Conservation (phyloP, 805 yeast genomes). For the Yarrowia sp. region DNA sequence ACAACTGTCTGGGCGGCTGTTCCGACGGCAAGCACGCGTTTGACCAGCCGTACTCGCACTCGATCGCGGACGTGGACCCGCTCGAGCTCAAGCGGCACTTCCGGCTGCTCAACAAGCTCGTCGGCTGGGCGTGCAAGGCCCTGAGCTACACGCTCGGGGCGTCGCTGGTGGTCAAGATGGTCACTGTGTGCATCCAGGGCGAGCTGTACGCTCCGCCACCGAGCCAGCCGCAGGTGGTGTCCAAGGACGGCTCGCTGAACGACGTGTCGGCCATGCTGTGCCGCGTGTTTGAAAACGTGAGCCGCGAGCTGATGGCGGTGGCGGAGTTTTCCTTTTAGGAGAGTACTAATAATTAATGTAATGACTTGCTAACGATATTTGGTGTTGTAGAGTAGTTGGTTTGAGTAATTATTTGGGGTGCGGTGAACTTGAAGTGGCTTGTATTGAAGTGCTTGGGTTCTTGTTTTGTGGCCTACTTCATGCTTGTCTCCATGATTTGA, state of each 20-base stretch:
- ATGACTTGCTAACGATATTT: too few species aligned
- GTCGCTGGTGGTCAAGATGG: background rate
- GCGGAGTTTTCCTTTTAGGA: conserved; percentile 4
- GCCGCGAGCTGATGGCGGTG: conserved; percentile 6
- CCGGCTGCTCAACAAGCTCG: background rate
- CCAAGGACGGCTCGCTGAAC: background rate
- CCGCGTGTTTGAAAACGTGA: background rate
- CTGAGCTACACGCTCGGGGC: conserved; percentile 14
- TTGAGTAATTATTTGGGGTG: too few species aligned
- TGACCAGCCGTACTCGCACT: conserved; percentile 29
- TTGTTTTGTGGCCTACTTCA: too few species aligned
- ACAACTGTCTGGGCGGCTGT: background rate
- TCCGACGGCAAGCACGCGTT: background rate
- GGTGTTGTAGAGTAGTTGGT: too few species aligned
- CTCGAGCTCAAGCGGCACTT: conserved; percentile 25
- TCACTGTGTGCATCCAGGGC: conserved; percentile 3
- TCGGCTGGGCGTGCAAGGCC: background rate
- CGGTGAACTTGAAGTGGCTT: too few species aligned
- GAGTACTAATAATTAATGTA: background rate
- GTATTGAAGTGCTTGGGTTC: too few species aligned
- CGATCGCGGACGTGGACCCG: conserved; percentile 33
- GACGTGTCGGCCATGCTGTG: background rate
- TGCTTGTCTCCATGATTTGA: too few species aligned
- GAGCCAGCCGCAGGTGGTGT: background rate
- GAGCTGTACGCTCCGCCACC: conserved; percentile 5